Conservation (phyloP, 2,329 filamentous ascomycete species). For the Apiospora malaysiana region DNA sequence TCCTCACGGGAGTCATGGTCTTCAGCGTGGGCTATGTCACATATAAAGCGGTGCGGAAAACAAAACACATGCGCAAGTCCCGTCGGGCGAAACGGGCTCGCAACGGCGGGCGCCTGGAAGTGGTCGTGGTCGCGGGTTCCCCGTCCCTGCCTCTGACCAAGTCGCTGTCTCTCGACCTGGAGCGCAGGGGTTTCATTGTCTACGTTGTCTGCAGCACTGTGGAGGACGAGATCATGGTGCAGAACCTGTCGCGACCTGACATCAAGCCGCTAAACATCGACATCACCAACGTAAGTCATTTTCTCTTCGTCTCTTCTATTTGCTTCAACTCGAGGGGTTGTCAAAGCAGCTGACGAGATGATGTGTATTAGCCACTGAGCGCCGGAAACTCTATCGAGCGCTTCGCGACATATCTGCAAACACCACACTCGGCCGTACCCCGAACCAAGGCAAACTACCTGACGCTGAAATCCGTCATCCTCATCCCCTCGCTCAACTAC, state of each 20-base stretch:
- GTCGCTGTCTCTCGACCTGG: constrained; percentile 83
- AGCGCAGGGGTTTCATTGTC: constrained; percentile 90
- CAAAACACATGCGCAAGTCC: constrained; percentile 66
- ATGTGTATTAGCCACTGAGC: constrained; percentile 62
- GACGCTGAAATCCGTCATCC: constrained; percentile 77
- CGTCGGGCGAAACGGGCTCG: constrained; percentile 78
- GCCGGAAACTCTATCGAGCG: constrained; percentile 72
- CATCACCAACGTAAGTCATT: constrained; percentile 71
- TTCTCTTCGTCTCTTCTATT: neutral
- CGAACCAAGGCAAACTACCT: constrained; percentile 78
- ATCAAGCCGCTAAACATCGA: constrained; percentile 84
- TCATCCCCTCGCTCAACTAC: constrained; percentile 83
- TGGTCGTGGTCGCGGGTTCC: constrained; percentile 87
- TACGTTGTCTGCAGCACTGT: constrained; percentile 86
- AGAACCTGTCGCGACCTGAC: constrained; percentile 78
- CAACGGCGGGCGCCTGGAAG: constrained; percentile 87
- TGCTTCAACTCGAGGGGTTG: neutral
- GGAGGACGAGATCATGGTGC: constrained; percentile 83
- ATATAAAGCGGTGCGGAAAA: constrained; percentile 57
- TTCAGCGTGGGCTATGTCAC: constrained; percentile 72
- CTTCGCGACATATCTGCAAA: constrained; percentile 74
- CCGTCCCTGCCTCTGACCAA: constrained; percentile 83
- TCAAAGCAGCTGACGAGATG: constrained; percentile 28
- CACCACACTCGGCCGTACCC: constrained; percentile 77
- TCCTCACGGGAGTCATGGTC: constrained; percentile 73